A percentile compares a stretch with the other conserved stretches of the same genome.
phyloP scores from a whole-genome alignment of 805 yeast genomes.

The Nadsonia fulvescens region DNA sequence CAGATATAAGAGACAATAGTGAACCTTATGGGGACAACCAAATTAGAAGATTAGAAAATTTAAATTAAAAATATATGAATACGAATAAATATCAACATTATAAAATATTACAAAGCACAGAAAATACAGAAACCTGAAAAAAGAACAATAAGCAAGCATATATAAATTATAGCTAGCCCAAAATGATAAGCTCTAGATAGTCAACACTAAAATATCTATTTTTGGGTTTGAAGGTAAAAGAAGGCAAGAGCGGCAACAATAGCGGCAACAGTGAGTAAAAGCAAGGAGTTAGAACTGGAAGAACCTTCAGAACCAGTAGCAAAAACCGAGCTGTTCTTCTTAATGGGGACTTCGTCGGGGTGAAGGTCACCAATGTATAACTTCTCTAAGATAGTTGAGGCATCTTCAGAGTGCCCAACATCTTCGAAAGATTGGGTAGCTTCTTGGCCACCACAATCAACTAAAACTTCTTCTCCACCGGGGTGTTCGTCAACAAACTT shows the following conservation, averaged over 20 bases:
- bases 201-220: too few relatives aligned
- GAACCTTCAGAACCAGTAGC: constrained; percentile 10
- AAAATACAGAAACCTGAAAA: too few relatives aligned
- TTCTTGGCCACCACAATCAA: constrained; percentile 68
- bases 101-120: too few relatives aligned
- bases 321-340: constrained; percentile 7
- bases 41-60: too few relatives aligned
- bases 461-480: constrained; percentile 70
- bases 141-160: too few relatives aligned
- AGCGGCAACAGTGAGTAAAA: constrained; percentile 15
- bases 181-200: too few relatives aligned
- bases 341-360: constrained; percentile 21
- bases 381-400: constrained; percentile 54
- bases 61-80: too few relatives aligned
- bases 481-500: constrained; percentile 44
- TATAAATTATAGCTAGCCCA: too few relatives aligned
- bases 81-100: too few relatives aligned
- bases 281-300: constrained; percentile 11
- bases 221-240: constrained; percentile 15
- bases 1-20: too few relatives aligned
- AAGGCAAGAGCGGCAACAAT: constrained; percentile 20
- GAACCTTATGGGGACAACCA: too few relatives aligned
- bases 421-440: constrained; percentile 60
- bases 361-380: constrained; percentile 67
- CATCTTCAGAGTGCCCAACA: constrained; percentile 96